A percentile compares a stretch with the other conserved stretches of the same genome.
These are phyloP conservation scores for Castanopsis chinensis DNA, from an alignment of 306 rosid genomes.

Conservation along the genomic window DNA sequence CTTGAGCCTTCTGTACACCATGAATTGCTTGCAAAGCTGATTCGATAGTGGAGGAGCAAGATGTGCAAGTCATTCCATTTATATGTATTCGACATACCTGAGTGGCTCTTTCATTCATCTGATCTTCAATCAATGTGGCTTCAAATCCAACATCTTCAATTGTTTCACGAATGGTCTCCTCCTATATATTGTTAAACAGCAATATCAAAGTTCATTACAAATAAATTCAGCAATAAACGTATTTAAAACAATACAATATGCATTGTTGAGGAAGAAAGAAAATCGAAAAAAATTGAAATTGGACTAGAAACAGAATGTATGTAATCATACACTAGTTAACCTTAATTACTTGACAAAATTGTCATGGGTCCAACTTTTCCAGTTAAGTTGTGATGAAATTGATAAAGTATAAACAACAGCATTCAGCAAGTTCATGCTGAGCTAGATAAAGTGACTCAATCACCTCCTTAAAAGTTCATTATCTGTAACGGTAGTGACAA, in stretches of 20 bases:
- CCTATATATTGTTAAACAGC: slow-evolving; percentile 31
- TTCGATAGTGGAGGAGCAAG: slow-evolving; percentile 76
- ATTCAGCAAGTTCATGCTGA: background rate
- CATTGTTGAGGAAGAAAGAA: background rate
- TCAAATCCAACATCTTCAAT: slow-evolving; percentile 78
- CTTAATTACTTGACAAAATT: background rate
- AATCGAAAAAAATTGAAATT: background rate
- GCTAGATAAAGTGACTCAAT: background rate
- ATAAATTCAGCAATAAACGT: background rate
- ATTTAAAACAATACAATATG: background rate
- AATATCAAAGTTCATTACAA: background rate
- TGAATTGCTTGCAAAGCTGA: slow-evolving; percentile 44
- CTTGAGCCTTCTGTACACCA: slow-evolving; percentile 60
- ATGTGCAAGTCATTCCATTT: slow-evolving; percentile 80
- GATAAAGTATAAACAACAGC: background rate
- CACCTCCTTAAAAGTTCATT: background rate
- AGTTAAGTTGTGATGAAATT: background rate
- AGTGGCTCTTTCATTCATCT: slow-evolving; percentile 25
- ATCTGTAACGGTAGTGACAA: background rate
- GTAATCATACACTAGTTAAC: background rate
- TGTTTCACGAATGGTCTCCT: slow-evolving; percentile 58
- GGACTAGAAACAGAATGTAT: background rate
- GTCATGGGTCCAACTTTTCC: background rate
- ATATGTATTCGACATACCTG: slow-evolving; percentile 67
- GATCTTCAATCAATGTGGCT: slow-evolving; percentile 44